phyloP scores from a whole-genome alignment of 2,329 filamentous ascomycete genomes.

The Aspergillus jensenii region DNA sequence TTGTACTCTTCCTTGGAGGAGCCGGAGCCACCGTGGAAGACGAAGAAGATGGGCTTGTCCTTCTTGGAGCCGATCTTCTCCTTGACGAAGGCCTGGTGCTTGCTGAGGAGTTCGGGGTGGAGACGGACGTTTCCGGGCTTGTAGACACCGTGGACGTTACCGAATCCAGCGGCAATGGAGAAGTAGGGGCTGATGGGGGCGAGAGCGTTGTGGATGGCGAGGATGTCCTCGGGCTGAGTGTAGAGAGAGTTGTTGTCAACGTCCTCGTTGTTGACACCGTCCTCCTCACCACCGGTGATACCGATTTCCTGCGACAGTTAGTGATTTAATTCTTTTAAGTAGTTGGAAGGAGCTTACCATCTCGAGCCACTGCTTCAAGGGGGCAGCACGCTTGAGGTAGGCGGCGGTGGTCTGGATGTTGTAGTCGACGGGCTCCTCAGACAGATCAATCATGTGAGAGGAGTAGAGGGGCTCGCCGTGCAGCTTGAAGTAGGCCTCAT shows the following conservation, averaged over 20 bases:
- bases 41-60: slow-evolving; percentile 95
- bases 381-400: slow-evolving; percentile 90
- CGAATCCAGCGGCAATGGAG: slow-evolving; percentile 96
- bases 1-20: slow-evolving; percentile 87
- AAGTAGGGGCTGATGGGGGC: slow-evolving; percentile 89
- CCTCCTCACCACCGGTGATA: slow-evolving; percentile 96
- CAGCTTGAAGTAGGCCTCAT: slow-evolving; percentile 93
- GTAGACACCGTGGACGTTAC: slow-evolving; percentile 99
- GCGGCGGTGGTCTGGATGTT: slow-evolving; percentile 90
- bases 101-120: slow-evolving; percentile 90
- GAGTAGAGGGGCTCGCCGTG: slow-evolving; percentile 91
- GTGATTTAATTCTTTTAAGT: not conserved
- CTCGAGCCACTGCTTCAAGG: slow-evolving; percentile 99
- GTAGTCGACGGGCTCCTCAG: slow-evolving; percentile 83
- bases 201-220: slow-evolving; percentile 84
- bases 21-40: slow-evolving; percentile 98
- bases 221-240: slow-evolving; percentile 96
- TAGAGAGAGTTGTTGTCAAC: slow-evolving; percentile 97
- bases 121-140: slow-evolving; percentile 97
- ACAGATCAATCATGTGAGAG: slow-evolving; percentile 98
- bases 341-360: slow-evolving; percentile 62
- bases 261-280: slow-evolving; percentile 97
- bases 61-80: slow-evolving; percentile 70
- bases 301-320: slow-evolving; percentile 65
- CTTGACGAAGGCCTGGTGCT: slow-evolving; percentile 93